Base-by-base conservation (phyloP, 2,329 filamentous ascomycete genomes). In the Xylariomycetidae sp. region DNA sequence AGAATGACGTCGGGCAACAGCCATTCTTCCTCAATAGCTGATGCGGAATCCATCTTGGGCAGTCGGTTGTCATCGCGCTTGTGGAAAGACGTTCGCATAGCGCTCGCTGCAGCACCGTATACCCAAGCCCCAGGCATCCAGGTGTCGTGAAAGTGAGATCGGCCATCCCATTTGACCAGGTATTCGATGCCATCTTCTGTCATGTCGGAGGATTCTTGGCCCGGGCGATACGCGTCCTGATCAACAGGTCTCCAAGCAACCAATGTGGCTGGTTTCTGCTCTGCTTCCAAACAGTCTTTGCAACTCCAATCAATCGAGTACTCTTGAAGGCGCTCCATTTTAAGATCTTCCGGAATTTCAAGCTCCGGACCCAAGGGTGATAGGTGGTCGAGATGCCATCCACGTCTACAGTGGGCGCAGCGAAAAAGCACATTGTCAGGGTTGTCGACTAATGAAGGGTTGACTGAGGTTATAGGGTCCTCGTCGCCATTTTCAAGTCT, bases 91-190 rank as follows among this genome's bases (percentile, higher is more conserved):
- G 70, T 77, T 12, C 88, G 79, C 80, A 85, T 94, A 0, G 57
- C 37, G 3, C 61, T 49, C 10, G 72, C 63, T 12, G 77, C 74
- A 8, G 83, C 70, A 5, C 88, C 88, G 69, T 77, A 90, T 1
- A 94, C 74, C 92, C 92, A 98, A 12, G 83, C 72, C 10, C 90
- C 92, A 8, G 88, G 79, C 72, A 88, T 85, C 92, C 94, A 98
- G 6, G 69, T 71, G 33, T 85, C 87, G 44, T 86, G 82, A 42
- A 81, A 83, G 51, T 96, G 94, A 0, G 90, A 95, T 36, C 77
- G 71, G 0, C 70, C 69, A 27, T 84, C 79, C 87, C 89, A 97
- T 55, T 92, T 95, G 48, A 98, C 65, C 3, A 98, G 73, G 51
- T 97, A 98, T 47, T 96, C 88, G 45, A 89, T 89, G n/a, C 85